A percentile compares a stretch with the other conserved stretches of the same genome.
Evolutionary conservation across 768 basidiomycete genomes (phyloP).

Genomic region (Mycena belliarum): DNA sequence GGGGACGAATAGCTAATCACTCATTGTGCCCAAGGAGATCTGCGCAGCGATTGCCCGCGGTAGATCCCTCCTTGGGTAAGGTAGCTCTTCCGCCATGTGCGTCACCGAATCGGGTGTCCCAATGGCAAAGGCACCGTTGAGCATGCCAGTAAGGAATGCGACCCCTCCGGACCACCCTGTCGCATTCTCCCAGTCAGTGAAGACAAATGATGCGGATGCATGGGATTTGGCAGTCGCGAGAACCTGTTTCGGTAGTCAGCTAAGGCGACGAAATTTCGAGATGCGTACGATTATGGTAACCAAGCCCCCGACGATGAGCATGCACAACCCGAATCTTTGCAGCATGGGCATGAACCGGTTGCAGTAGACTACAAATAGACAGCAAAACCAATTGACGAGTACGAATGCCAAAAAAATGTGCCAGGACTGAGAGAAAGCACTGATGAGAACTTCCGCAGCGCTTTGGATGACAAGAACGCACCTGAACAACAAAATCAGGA

Average conservation of each 20-base stretch:
- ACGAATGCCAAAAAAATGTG: conserved; percentile 16
- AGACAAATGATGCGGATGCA: conserved; percentile 19
- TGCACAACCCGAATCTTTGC: conserved; percentile 15
- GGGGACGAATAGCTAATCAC: not conserved
- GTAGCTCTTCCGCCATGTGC: conserved; percentile 22
- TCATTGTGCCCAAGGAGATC: conserved; percentile 14
- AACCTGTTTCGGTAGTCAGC: conserved; percentile 4
- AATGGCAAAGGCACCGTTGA: conserved; percentile 21
- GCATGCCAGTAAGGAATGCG: conserved; percentile 20
- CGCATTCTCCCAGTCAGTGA: conserved; percentile 16
- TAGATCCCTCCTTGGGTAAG: conserved; percentile 17
- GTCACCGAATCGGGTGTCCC: conserved; percentile 21
- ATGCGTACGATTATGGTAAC: conserved; percentile 13
- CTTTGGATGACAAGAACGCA: not conserved
- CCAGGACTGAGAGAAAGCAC: conserved; percentile 12
- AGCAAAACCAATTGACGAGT: conserved; percentile 16
- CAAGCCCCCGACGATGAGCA: conserved; percentile 17
- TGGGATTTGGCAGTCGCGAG: conserved; percentile 15
- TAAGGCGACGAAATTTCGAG: not conserved
- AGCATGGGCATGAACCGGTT: conserved; percentile 18
- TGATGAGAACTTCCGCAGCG: not conserved
- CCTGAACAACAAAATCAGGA: conserved; percentile 13
- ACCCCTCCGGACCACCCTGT: conserved; percentile 21
- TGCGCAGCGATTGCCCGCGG: conserved; percentile 18
- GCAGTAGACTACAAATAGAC: conserved; percentile 13